phyloP scores from a whole-genome alignment of 2,329 filamentous ascomycete genomes.

The Ophiocordyceps polyrhachis-furcata region DNA sequence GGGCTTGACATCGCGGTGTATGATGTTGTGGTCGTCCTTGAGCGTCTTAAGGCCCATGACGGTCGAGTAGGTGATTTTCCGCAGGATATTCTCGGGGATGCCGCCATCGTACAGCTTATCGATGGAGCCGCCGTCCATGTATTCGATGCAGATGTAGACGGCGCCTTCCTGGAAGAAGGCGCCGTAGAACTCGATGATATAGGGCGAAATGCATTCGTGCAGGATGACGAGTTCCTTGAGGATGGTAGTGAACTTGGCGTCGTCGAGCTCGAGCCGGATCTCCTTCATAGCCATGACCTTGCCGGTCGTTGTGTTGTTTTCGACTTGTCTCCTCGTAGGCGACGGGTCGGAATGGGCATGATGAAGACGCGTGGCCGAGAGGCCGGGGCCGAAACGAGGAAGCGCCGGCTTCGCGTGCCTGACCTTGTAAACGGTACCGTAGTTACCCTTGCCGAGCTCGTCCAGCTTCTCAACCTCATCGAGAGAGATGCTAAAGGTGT shows the following conservation, averaged over 20 bases:
- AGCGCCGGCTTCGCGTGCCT: constrained; percentile 52
- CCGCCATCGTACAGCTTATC: constrained; percentile 89
- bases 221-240: constrained; percentile 95
- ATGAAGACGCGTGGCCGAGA: constrained; percentile 26
- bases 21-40: constrained; percentile 98
- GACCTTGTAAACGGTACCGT: constrained; percentile 95
- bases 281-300: constrained; percentile 99
- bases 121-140: constrained; percentile 96
- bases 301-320: constrained; percentile 38
- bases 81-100: constrained; percentile 71
- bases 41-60: constrained; percentile 80
- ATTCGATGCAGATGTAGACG: constrained; percentile 98
- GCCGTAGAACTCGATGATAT: constrained; percentile 97
- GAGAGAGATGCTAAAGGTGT: constrained; percentile 80
- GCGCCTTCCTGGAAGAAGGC: constrained; percentile 98
- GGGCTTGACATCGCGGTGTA: constrained; percentile 94
- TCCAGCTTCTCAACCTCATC: constrained; percentile 89
- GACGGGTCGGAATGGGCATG: constrained; percentile 18
- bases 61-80: constrained; percentile 79
- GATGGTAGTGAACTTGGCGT: constrained; percentile 91
- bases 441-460: constrained; percentile 94
- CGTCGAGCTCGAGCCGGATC: constrained; percentile 84
- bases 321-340: constrained; percentile 11
- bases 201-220: constrained; percentile 84
- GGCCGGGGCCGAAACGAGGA: constrained; percentile 39